These are phyloP conservation scores for Podospora didyma DNA, from an alignment of 495 filamentous ascomycete genomes.

Conservation along the genomic window DNA sequence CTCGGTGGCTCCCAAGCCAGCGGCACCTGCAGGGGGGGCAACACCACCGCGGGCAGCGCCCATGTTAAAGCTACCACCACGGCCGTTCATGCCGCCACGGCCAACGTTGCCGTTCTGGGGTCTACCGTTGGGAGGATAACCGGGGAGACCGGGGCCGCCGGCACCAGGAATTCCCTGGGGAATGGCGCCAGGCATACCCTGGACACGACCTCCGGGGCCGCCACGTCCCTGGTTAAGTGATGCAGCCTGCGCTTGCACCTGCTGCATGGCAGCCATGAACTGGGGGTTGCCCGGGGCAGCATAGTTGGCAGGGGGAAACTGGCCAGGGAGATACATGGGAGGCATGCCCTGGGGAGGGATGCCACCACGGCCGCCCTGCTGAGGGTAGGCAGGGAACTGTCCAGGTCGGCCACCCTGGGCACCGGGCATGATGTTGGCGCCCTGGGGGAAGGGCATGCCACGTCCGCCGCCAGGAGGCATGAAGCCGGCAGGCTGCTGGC, in stretches of 20 bases:
- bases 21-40: constrained; percentile 16
- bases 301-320: constrained; percentile 66
- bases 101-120: constrained; percentile 36
- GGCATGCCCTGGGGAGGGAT: constrained; percentile 73
- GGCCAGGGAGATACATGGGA: constrained; percentile 69
- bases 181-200: constrained; percentile 65
- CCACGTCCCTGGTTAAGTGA: constrained; percentile 64
- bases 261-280: constrained; percentile 61
- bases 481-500: constrained; percentile 69
- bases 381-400: constrained; percentile 78
- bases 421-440: constrained; percentile 73
- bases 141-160: constrained; percentile 59
- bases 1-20: constrained; percentile 28
- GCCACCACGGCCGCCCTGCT: constrained; percentile 80
- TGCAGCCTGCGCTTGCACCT: constrained; percentile 60
- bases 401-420: constrained; percentile 79
- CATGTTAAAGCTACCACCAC: constrained; percentile 23
- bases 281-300: constrained; percentile 47
- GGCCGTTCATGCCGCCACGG: constrained; percentile 35
- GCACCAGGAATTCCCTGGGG: constrained; percentile 44
- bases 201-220: constrained; percentile 67
- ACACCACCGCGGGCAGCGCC: constrained; percentile 55
- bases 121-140: constrained; percentile 51
- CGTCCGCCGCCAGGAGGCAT: constrained; percentile 71
- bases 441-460: constrained; percentile 83